Conservation (phyloP, 148 eudicot genomes). For the Beta vulgaris region DNA sequence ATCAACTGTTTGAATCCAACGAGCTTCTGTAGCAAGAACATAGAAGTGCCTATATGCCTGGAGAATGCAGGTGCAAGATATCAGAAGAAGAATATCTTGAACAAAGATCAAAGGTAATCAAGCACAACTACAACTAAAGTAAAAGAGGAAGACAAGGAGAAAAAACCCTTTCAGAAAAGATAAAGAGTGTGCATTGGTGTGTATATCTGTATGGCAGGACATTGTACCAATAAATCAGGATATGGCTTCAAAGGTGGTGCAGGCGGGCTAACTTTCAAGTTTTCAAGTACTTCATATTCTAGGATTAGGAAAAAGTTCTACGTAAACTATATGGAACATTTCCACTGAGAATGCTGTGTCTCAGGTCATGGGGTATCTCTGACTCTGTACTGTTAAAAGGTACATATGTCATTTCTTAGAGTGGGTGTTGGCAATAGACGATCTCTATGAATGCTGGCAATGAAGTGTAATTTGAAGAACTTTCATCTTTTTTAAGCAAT, state of each 20-base stretch:
- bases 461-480: background rate
- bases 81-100: background rate
- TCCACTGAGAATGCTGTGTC: too few species aligned
- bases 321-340: too few species aligned
- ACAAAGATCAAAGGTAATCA: background rate
- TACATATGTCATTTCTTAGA: too few species aligned
- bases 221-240: background rate
- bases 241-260: background rate
- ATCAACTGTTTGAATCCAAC: slow-evolving; percentile 94
- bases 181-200: background rate
- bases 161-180: background rate
- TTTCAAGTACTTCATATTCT: too few species aligned
- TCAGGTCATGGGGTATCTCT: too few species aligned
- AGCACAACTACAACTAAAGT: background rate
- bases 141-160: background rate
- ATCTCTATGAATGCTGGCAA: too few species aligned
- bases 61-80: slow-evolving; percentile 12
- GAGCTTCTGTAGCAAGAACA: slow-evolving; percentile 96
- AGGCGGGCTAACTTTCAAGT: too few species aligned
- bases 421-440: too few species aligned
- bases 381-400: too few species aligned
- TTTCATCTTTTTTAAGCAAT: background rate
- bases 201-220: background rate
- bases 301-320: too few species aligned
- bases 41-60: slow-evolving; percentile 98